Evolutionary conservation across 2,329 filamentous ascomycete genomes (phyloP).

Genomic region (Aspergillus udagawae): DNA sequence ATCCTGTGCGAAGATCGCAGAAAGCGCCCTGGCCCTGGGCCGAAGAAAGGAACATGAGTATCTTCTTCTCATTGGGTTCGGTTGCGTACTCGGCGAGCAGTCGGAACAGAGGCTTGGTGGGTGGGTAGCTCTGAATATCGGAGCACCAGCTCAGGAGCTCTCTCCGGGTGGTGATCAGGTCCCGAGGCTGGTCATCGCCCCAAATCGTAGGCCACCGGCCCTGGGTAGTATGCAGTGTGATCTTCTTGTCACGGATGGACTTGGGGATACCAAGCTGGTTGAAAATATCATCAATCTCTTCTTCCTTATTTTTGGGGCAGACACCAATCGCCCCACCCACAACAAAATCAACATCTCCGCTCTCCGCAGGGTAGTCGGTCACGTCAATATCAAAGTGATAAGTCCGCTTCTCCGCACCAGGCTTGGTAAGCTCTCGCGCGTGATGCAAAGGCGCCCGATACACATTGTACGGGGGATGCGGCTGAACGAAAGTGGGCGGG

Average conservation of each 20-base stretch:
- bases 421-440: constrained; percentile 78
- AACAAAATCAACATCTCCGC: constrained; percentile 81
- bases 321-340: constrained; percentile 95
- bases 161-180: constrained; percentile 83
- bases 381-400: constrained; percentile 98
- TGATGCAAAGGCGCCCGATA: constrained; percentile 84
- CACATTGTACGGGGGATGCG: constrained; percentile 88
- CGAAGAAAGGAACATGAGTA: constrained; percentile 79
- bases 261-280: constrained; percentile 76
- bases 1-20: constrained; percentile 88
- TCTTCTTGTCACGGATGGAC: constrained; percentile 77
- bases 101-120: constrained; percentile 81
- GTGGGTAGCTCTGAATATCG: constrained; percentile 88
- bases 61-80: constrained; percentile 79
- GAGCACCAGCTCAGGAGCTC: constrained; percentile 95
- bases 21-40: constrained; percentile 88
- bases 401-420: constrained; percentile 90
- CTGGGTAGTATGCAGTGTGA: constrained; percentile 70
- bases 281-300: constrained; percentile 77
- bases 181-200: constrained; percentile 81
- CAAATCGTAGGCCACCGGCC: constrained; percentile 97
- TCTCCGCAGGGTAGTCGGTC: constrained; percentile 84
- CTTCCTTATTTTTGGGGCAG: constrained; percentile 77
- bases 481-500: constrained; percentile 86
- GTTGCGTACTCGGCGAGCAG: constrained; percentile 80